phyloP scores from a whole-genome alignment of 2,329 filamentous ascomycete genomes.

The Periconia digitata region DNA sequence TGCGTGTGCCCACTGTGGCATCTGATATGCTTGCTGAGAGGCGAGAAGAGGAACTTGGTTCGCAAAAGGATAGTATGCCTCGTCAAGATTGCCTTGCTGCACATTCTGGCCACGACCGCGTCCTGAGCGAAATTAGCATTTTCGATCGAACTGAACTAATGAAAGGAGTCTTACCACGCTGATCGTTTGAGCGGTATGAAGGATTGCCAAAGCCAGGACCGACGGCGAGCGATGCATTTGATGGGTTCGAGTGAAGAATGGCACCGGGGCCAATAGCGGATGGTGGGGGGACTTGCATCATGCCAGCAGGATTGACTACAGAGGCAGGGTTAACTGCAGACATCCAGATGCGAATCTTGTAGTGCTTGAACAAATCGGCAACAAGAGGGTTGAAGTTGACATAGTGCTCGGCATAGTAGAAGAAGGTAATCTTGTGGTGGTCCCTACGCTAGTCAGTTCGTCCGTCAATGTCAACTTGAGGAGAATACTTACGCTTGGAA shows the following conservation, averaged over 20 bases:
- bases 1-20: conserved; percentile 27
- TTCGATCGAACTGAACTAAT: neutral
- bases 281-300: conserved; percentile 36
- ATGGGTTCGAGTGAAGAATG: conserved; percentile 27
- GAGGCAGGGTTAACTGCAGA: conserved; percentile 98
- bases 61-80: conserved; percentile 32
- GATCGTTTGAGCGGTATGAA: conserved; percentile 25
- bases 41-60: conserved; percentile 32
- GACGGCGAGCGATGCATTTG: conserved; percentile 25
- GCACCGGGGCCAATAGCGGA: conserved; percentile 43
- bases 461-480: neutral
- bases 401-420: conserved; percentile 97
- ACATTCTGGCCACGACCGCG: conserved; percentile 19
- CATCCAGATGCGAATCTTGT: conserved; percentile 99
- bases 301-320: conserved; percentile 56
- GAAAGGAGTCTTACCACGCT: conserved; percentile 24
- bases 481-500: conserved; percentile 85
- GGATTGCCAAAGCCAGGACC: conserved; percentile 37
- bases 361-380: conserved; percentile 97
- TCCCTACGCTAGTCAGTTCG: conserved; percentile 63
- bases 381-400: conserved; percentile 99
- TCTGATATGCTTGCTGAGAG: conserved; percentile 25
- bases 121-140: conserved; percentile 17
- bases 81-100: conserved; percentile 25
- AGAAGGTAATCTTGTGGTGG: conserved; percentile 98